Base-by-base conservation (phyloP, 768 basidiomycete genomes). In the Trametes coccinea region DNA sequence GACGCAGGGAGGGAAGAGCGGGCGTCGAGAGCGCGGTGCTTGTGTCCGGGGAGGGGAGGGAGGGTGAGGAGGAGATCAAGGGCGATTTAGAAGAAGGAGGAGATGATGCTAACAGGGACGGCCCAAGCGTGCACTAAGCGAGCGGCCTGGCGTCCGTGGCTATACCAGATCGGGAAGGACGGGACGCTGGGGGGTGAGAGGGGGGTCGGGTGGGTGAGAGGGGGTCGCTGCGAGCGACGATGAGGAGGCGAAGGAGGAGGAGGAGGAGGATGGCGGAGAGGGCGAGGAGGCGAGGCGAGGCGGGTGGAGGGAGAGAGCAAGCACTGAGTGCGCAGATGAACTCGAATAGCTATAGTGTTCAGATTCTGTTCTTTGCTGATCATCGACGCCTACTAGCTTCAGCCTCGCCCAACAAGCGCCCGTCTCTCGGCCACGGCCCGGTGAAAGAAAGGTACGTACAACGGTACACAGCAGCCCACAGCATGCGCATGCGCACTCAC, bases 1-100 rank as follows among this genome's bases (percentile, higher is more conserved):
- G 61, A 62, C 57, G 57, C 50, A 51, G 39, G 43, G 22, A 55
- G 27, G 43, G 54, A 30, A 50, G 52, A 60, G 34, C 11, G 34
- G 34, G 34, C 34, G 34, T 5, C 34, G 34, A 11, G 34, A 58
- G 53, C 56, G 57, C 60, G 37, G 54, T 22, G 52, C 45, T 60
- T 47, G 56, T 59, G 61, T 41, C 63, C 69, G 66, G 67, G 64
- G 67, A 67, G 69, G 67, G 70, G 59, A 69, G 67, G 66, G 9
- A 51, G 58, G 22, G 53, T 17, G 55, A 44, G 51, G 62, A 46
- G 54, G 64, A 46, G 70, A 67, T 64, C 63, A 64, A 63, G 60
- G 59, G 59, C 62, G 68, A 70, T 70, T 67, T 61, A 58, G 63
- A 50, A 64, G 56, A 64, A 64, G 47, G 59, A 22, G 22, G 56